Conservation (phyloP, 192 early-diverging fungal species). For the Backusella luteola region DNA sequence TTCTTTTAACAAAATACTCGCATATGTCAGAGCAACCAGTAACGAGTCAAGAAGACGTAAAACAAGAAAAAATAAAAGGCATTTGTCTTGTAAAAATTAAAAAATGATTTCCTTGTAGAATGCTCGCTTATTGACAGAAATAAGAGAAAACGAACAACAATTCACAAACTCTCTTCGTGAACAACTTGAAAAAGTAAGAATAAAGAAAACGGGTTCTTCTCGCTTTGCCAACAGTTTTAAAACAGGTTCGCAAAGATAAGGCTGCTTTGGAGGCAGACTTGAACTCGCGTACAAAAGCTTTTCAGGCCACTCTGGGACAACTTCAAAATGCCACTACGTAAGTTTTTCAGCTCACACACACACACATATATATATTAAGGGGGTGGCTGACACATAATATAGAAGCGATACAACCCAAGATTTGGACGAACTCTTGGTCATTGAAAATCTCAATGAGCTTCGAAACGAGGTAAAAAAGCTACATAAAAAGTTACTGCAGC, state of each 20-base stretch:
- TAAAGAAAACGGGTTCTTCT: background rate
- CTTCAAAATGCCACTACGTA: slow-evolving; percentile 12
- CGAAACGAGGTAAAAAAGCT: slow-evolving; percentile 12
- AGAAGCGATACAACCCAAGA: background rate
- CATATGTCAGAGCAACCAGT: background rate
- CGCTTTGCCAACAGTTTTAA: background rate
- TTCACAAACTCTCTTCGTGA: slow-evolving; percentile 25
- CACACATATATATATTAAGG: no score
- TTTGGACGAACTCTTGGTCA: background rate
- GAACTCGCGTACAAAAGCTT: slow-evolving; percentile 27
- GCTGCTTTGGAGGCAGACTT: slow-evolving; percentile 34
- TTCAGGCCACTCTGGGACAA: slow-evolving; percentile 17
- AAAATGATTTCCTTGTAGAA: background rate
- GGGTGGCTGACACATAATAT: no score
- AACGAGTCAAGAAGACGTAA: background rate
- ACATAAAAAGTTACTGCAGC: background rate
- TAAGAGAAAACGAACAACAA: slow-evolving; percentile 19
- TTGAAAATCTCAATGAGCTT: slow-evolving; percentile 2
- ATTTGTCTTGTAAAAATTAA: background rate
- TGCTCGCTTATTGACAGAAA: slow-evolving; percentile 15
- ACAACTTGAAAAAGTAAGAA: slow-evolving; percentile 31
- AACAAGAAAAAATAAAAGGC: no score
- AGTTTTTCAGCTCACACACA: background rate
- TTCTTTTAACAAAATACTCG: background rate
- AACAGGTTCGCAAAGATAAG: slow-evolving; percentile 34